These are phyloP conservation scores for Diplocarpon mali DNA, from an alignment of 2,329 filamentous ascomycete genomes.

Conservation along the genomic window DNA sequence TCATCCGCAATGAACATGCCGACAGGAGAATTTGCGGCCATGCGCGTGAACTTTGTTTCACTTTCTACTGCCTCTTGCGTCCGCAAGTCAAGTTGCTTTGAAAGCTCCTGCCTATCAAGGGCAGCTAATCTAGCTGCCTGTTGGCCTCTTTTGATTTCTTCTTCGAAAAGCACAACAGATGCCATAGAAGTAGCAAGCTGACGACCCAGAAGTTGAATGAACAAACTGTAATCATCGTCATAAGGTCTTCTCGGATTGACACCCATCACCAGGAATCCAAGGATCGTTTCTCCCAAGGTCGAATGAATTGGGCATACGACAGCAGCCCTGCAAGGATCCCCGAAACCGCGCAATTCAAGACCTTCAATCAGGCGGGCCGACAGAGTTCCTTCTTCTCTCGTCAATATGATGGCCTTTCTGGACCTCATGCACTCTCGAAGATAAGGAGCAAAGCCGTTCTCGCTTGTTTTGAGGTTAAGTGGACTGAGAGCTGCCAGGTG, in stretches of 20 bases:
- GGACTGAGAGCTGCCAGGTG: constrained; percentile 49
- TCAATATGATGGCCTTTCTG: constrained; percentile 55
- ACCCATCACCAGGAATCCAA: constrained; percentile 71
- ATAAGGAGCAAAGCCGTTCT: constrained; percentile 64
- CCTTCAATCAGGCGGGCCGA: constrained; percentile 53
- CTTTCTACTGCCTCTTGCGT: constrained; percentile 53
- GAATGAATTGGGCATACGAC: constrained; percentile 73
- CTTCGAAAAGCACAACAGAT: constrained; percentile 72
- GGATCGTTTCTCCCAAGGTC: constrained; percentile 57
- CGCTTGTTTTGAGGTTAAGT: constrained; percentile 59
- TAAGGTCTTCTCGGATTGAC: constrained; percentile 70
- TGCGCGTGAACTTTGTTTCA: constrained; percentile 70
- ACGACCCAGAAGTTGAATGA: constrained; percentile 61
- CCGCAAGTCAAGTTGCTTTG: constrained; percentile 58
- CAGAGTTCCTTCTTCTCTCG: constrained; percentile 54
- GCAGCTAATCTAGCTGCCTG: constrained; percentile 64
- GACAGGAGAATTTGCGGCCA: constrained; percentile 76
- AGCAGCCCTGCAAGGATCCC: constrained; percentile 56
- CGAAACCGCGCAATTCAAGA: constrained; percentile 59
- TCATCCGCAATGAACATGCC: constrained; percentile 77
- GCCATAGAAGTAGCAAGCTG: constrained; percentile 72
- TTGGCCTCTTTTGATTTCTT: constrained; percentile 67
- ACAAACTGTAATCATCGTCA: constrained; percentile 70
- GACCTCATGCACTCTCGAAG: constrained; percentile 67
- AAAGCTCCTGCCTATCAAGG: constrained; percentile 65